Base-by-base conservation (phyloP, 371 early-diverging fungal species). In the Chytridium lagenaria region DNA sequence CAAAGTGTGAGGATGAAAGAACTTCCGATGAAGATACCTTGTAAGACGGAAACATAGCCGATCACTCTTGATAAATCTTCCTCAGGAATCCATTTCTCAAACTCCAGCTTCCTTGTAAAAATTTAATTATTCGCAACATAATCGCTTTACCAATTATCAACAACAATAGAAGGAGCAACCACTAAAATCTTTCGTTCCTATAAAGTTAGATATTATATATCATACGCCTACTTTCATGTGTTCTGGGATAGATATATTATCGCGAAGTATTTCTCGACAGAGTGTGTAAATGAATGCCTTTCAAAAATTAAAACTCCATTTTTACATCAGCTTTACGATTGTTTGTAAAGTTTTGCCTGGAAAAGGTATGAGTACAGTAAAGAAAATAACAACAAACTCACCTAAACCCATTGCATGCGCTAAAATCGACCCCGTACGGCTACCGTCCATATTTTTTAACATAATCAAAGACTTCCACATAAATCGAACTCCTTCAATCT, bases 401-500 rank as follows among this genome's bases (percentile, higher is more conserved):
- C 92, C 96, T 28, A 95, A 80, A 0, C 97, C 97, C 95, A 97
- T 95, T 2, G 92, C 85, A 81, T 96, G 95, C 0, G 95, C 94
- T 37, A 98, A 83, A 23, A 96, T 87, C 64, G 95, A 94, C 0
- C 96, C 96, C 50, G 72, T 64, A 52, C 77, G 70, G 15, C 31
- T 2, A n/a, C 26, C 57, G 10, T 30, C 34, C 7, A 78, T 76
- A 28, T 86, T 80, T 63, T 77, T 80, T 52, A 86, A 76, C 86
- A 88, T 88, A 26, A 93, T 85, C 0, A 91, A 72, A 34, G 90
- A 89, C 30, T 86, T 86, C 93, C 94, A 95, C 81, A 94, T 83
- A 76, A 94, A 94, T 22, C 83, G 81, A 0, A 94, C 74, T 0
- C 95, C 95, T 33, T 92, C 91, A 3, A 92, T 71, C 83, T 89